Evolutionary conservation across 2,329 filamentous ascomycete genomes (phyloP), one percentile per base, ranked within the genome.

Genomic region (Gliomastix tumulicola): DNA sequence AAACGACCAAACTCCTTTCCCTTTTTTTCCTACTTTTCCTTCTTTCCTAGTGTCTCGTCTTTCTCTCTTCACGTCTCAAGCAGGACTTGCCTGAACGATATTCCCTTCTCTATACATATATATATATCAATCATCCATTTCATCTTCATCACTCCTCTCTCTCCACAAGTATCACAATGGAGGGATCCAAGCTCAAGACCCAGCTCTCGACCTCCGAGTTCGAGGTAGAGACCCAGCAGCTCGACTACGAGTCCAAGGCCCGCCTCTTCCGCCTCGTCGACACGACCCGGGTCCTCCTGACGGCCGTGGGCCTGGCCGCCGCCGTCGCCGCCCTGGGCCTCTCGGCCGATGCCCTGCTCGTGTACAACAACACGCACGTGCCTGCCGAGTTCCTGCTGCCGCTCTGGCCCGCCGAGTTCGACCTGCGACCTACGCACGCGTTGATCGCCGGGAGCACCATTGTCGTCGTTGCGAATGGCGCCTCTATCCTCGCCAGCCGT

Each of bases 341-440:
- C 10, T 66, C 74, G 4, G 71, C 63, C 44, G 65, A 79, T 49
- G 63, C 71, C 6, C 55, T 80, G 30, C 54, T 63, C 21, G 68
- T 74, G 25, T 81, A 78, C 57, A 63, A 75, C 44, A 56, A 57
- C 20, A 81, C 77, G 3, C 63, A 69, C 38, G 51, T 74, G 13
- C 48, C 69, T 1, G 50, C 51, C 15, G 62, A 67, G 32, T 72
- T 63, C 47, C 47, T 69, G 17, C 62, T 80, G 15, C 62, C 74
- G 1, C 49, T 81, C 34, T 82, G 77, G 77, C 77, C 77, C 0
- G 55, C 62, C 12, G 55, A 68, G 21, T 74, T 81, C 48, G 68
- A 80, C 49, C 50, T 76, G 22, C 63, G 71, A 33, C 76, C 76
- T 3, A 75, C 71, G 4, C 56, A 73, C 21, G 71, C 74, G 8